Evolutionary conservation across 306 rosid genomes (phyloP), one percentile per base, ranked within the genome.

Genomic region (Geum urbanum): DNA sequence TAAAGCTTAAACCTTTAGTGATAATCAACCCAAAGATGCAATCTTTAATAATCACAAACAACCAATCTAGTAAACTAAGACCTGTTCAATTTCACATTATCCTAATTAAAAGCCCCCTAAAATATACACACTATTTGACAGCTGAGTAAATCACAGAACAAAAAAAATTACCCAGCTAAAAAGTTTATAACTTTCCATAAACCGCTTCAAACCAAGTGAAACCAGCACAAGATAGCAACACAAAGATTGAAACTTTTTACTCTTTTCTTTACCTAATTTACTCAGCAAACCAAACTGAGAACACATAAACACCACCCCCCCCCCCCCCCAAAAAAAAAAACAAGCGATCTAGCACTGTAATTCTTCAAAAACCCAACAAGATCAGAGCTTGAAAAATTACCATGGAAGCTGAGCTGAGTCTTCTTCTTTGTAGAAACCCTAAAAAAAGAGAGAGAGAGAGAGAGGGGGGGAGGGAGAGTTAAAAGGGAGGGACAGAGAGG

Each of bases 341-440:
- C 27, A 49, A 63, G 58, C 35, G 60, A 79, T 72, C 74, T 15
- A 74, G 44, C 50, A 47, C 22, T 16, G 37, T 9, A 58, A 73
- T 41, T 52, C 14, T 18, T 27, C 6, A 5, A 15, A 22, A 71
- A 63, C 55, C 40, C 4, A 24, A 35, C 56, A 19, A 16, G 49
- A 18, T 22, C 1, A 44, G 1, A 76, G 13, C 3, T 52, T 2
- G 12, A 0, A 41, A 44, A 59, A 76, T 76, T 76, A 85, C 89
- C 77, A 66, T 69, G 15, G 53, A 76, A 70, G 50, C 41, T 48
- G 70, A 65, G 80, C 63, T 69, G 76, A 80, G 41, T 48, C 46
- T 39, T 76, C 69, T 37, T 11, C 59, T 11, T 64, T 76, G 71
- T 32, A 40, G 81, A 77, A 83, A 84, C 90, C 86, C 78, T 73